These are phyloP conservation scores for Ceratobasidium sp. DNA, from an alignment of 1,284 basidiomycete genomes.

Conservation along the genomic window DNA sequence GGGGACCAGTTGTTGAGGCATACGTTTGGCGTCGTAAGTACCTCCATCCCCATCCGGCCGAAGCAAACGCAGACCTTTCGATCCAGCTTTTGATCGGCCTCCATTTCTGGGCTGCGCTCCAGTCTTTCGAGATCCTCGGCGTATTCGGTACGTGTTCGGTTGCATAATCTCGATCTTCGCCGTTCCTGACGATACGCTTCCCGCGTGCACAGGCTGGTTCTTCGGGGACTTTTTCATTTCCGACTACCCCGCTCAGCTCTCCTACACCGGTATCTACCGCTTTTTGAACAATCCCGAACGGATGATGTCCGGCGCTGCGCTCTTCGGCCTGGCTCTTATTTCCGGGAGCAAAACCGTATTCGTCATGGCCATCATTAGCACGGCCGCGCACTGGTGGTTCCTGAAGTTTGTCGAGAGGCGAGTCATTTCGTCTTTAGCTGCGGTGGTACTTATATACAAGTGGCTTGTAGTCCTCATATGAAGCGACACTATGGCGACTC, in stretches of 20 bases:
- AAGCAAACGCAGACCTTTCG: neutral
- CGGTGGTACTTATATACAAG: constrained; percentile 11
- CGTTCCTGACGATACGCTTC: neutral
- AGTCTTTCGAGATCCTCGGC: constrained; percentile 92
- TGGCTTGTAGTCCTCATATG: constrained; percentile 90
- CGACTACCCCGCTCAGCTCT: constrained; percentile 88
- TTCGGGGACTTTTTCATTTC: constrained; percentile 98
- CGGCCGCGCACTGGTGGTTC: constrained; percentile 93
- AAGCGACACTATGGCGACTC: constrained; percentile 92
- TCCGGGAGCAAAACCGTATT: constrained; percentile 90
- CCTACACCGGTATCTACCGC: constrained; percentile 96
- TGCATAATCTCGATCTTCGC: neutral
- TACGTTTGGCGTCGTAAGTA: constrained; percentile 80
- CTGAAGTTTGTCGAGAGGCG: constrained; percentile 87
- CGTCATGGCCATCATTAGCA: constrained; percentile 83
- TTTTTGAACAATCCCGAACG: constrained; percentile 95
- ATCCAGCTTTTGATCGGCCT: constrained; percentile 82
- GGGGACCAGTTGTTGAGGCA: constrained; percentile 92
- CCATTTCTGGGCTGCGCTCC: constrained; percentile 91
- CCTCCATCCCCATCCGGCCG: neutral
- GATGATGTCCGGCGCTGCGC: constrained; percentile 93
- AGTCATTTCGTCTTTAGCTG: constrained; percentile 53
- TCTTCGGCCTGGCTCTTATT: constrained; percentile 92
- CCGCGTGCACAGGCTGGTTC: constrained; percentile 78
- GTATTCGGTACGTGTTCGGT: constrained; percentile 74